Evolutionary conservation across 495 filamentous ascomycete genomes (phyloP).

Genomic region (Penicillium subrubescens): DNA sequence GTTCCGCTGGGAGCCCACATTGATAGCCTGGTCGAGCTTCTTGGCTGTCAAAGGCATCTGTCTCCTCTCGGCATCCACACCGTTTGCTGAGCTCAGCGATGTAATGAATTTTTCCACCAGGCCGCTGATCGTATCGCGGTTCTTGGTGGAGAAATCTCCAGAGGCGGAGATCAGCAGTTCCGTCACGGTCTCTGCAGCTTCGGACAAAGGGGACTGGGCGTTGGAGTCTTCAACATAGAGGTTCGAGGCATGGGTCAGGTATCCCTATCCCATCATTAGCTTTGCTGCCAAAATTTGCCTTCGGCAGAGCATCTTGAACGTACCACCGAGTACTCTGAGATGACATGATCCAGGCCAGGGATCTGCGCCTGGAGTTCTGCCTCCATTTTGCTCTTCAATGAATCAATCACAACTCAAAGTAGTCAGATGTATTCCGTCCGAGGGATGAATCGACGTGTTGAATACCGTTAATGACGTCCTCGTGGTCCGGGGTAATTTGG

Average conservation of each 20-base stretch:
- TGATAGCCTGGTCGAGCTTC: conserved; percentile 91
- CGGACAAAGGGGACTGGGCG: conserved; percentile 71
- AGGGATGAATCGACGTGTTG: not conserved
- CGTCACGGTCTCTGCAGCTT: conserved; percentile 82
- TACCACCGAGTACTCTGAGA: conserved; percentile 87
- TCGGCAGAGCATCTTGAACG: conserved; percentile 16
- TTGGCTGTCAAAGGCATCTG: conserved; percentile 75
- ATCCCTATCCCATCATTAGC: conserved; percentile 56
- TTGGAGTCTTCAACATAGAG: conserved; percentile 72
- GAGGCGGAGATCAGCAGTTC: conserved; percentile 89
- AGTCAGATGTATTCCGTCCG: not conserved
- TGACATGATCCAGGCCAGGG: conserved; percentile 83
- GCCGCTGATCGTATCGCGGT: conserved; percentile 74
- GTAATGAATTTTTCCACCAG: conserved; percentile 91
- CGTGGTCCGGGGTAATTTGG: conserved; percentile 15
- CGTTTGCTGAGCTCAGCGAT: conserved; percentile 72
- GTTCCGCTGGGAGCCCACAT: conserved; percentile 90
- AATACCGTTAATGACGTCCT: conserved; percentile 1
- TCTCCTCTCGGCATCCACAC: conserved; percentile 65
- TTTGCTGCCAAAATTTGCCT: conserved; percentile 9
- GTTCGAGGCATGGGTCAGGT: conserved; percentile 88
- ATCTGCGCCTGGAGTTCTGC: conserved; percentile 84
- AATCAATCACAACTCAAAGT: not conserved
- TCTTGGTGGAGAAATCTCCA: conserved; percentile 68
- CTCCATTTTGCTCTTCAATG: conserved; percentile 65